Conservation (phyloP, 2,329 filamentous ascomycete species). For the Penicillium glabrum region DNA sequence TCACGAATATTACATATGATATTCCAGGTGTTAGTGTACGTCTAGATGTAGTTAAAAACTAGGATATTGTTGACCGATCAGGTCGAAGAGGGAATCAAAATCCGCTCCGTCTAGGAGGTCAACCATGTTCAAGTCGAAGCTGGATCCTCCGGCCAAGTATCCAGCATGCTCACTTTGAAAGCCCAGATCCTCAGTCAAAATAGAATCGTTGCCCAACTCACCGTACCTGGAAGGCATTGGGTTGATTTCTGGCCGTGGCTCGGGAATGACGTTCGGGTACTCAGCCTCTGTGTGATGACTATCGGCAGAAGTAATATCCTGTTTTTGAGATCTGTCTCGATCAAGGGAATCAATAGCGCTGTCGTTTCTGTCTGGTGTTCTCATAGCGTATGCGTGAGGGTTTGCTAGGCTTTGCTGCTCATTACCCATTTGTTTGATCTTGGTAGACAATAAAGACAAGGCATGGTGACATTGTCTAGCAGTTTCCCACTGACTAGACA, state of each 20-base stretch:
- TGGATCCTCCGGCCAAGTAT: constrained; percentile 15
- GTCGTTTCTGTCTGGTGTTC: neutral
- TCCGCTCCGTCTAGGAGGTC: constrained; percentile 34
- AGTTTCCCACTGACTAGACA: constrained; percentile 42
- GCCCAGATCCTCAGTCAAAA: neutral
- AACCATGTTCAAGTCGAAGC: constrained; percentile 33
- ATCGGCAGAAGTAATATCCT: neutral
- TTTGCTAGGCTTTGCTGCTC: constrained; percentile 1
- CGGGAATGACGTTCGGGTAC: neutral
- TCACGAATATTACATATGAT: too few species aligned
- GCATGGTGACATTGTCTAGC: constrained; percentile 41
- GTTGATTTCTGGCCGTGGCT: neutral
- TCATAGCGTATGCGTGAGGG: constrained; percentile 7
- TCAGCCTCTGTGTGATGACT: neutral
- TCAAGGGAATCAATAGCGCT: neutral
- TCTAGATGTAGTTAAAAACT: constrained; percentile 18
- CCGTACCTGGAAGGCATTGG: neutral
- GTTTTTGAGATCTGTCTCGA: neutral
- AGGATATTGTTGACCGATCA: constrained; percentile 33
- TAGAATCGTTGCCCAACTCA: neutral
- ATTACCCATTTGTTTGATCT: constrained; percentile 26
- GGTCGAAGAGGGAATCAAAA: constrained; percentile 33
- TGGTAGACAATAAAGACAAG: constrained; percentile 32
- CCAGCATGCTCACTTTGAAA: constrained; percentile 6
- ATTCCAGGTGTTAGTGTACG: neutral